Conservation (phyloP, 2,329 filamentous ascomycete genomes). For the Fusarium brachygibbosum region DNA sequence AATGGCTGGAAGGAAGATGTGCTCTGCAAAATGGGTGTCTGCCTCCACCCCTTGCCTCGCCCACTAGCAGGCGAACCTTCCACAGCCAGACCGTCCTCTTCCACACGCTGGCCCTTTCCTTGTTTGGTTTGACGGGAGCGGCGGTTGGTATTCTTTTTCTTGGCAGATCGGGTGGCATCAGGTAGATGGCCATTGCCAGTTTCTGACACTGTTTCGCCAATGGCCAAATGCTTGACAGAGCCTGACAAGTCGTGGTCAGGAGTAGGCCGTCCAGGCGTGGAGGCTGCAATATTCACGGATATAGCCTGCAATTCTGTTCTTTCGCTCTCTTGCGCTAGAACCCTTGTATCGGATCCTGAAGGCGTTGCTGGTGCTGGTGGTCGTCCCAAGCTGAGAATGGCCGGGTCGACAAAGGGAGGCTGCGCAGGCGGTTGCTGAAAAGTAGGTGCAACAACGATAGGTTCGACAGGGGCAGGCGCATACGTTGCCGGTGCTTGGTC, state of each 20-base stretch:
- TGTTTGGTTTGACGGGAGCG: conserved; percentile 53
- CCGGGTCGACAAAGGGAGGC: conserved; percentile 79
- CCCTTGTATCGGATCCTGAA: conserved; percentile 42
- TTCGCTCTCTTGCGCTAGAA: conserved; percentile 17
- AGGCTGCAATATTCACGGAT: conserved; percentile 19
- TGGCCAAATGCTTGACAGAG: conserved; percentile 47
- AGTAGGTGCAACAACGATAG: conserved; percentile 45
- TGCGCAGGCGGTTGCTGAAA: conserved; percentile 51
- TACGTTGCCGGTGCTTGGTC: conserved; percentile 50
- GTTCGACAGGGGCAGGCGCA: conserved; percentile 44
- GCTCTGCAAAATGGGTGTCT: conserved; percentile 72
- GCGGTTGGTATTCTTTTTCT: conserved; percentile 53
- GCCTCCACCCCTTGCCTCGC: conserved; percentile 69
- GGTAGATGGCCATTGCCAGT: conserved; percentile 36
- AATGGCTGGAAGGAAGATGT: conserved; percentile 74
- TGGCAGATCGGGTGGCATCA: conserved; percentile 46
- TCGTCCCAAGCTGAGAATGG: conserved; percentile 78
- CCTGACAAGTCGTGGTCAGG: conserved; percentile 47
- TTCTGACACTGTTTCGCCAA: conserved; percentile 37
- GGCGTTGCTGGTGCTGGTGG: conserved; percentile 53
- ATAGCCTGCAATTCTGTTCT: conserved; percentile 35
- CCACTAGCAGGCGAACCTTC: conserved; percentile 50
- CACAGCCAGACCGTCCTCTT: conserved; percentile 46
- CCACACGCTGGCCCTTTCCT: conserved; percentile 47
- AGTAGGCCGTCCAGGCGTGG: conserved; percentile 36